Percentiles rank a stretch among this genome's conserved stretches.
These are phyloP conservation scores for Tetradesmus lagerheimii DNA, from an alignment of 139 green algal genomes.

Conservation along the genomic window DNA sequence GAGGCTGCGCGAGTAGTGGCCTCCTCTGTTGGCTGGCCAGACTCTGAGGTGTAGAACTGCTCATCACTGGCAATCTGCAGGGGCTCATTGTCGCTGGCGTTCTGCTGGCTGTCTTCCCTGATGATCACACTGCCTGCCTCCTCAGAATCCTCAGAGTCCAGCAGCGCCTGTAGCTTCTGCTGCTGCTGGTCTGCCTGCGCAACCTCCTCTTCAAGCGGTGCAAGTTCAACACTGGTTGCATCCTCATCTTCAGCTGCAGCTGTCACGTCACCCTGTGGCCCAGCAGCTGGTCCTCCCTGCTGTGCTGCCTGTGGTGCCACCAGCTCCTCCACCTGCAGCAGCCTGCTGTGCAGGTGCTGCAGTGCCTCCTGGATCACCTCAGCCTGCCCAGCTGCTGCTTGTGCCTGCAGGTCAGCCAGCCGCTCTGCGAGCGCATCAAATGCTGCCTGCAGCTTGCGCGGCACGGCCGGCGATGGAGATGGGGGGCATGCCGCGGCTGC, in stretches of 20 bases:
- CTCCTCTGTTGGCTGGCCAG: not conserved
- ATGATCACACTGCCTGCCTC: not conserved
- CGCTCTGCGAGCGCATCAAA: conserved; percentile 4
- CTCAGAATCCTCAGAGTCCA: not conserved
- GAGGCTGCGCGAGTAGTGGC: not conserved
- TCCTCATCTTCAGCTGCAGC: not conserved
- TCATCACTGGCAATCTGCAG: not conserved
- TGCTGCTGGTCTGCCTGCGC: not conserved
- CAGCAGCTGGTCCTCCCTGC: not conserved
- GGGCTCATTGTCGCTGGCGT: not conserved
- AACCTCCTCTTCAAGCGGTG: not conserved
- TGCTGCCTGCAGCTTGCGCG: conserved; percentile 8
- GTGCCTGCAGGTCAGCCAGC: not conserved
- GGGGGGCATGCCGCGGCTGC: not conserved
- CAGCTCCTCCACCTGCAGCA: conserved; percentile 14
- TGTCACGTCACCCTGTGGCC: not conserved
- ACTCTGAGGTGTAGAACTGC: not conserved
- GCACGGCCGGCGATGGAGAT: not conserved
- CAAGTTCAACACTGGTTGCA: not conserved
- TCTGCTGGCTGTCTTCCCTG: not conserved
- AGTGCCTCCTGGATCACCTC: conserved; percentile 18
- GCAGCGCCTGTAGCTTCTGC: not conserved
- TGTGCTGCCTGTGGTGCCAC: conserved; percentile 1
- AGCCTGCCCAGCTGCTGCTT: conserved; percentile 15
- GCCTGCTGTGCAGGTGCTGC: conserved; percentile 23